Conservation (phyloP, 441 rosid species). For the Monsonia emarginata region DNA sequence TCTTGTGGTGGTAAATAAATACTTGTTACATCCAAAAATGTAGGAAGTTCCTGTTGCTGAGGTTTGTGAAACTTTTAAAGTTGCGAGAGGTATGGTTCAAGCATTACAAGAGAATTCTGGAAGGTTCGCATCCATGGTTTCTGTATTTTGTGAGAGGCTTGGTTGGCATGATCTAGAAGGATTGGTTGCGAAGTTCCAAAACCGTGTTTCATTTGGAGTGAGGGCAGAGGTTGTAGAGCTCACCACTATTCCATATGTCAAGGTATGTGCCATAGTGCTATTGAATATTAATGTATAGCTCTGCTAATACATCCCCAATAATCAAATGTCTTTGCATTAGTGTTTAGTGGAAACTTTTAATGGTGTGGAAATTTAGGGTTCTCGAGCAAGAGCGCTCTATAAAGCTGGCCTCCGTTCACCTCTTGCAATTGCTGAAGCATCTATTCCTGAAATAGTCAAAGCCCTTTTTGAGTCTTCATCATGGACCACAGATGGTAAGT, state of each 20-base stretch:
- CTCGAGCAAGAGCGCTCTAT: conserved; percentile 93
- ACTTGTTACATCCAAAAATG: conserved; percentile 27
- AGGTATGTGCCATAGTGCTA: conserved; percentile 41
- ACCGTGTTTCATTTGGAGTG: conserved; percentile 96
- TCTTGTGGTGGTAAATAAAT: conserved; percentile 17
- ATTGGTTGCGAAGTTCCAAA: conserved; percentile 83
- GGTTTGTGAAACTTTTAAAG: conserved; percentile 93
- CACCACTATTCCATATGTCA: conserved; percentile 80
- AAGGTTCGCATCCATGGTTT: conserved; percentile 95
- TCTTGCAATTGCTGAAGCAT: conserved; percentile 90
- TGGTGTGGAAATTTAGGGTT: conserved; percentile 44
- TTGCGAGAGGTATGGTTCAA: conserved; percentile 98
- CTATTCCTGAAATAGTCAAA: conserved; percentile 71
- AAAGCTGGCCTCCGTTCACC: conserved; percentile 92
- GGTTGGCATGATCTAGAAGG: conserved; percentile 99
- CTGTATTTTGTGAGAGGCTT: conserved; percentile 89
- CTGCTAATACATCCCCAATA: conserved; percentile 2
- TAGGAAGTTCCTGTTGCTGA: conserved; percentile 88
- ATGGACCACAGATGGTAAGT: conserved; percentile 74
- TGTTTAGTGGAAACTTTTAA: conserved; percentile 2
- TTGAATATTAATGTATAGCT: conserved; percentile 16
- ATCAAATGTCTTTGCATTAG: not conserved
- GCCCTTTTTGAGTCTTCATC: conserved; percentile 88
- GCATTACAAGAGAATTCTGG: conserved; percentile 96
- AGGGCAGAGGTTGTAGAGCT: conserved; percentile 98